Conservation (phyloP, 2,329 filamentous ascomycete species). For the Diaporthe sp. region DNA sequence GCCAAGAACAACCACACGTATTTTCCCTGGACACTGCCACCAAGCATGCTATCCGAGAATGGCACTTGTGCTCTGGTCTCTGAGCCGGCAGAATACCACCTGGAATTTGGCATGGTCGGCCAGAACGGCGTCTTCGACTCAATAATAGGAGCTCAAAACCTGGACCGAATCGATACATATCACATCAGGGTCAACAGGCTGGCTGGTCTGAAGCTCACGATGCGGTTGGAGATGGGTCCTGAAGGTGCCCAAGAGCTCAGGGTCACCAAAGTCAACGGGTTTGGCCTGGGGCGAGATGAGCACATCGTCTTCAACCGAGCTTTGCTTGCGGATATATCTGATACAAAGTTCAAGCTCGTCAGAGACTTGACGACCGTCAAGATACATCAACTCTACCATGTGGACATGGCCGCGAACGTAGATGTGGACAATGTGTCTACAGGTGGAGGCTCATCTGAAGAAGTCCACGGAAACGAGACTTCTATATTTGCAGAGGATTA, state of each 20-base stretch:
- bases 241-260: conserved; percentile 66
- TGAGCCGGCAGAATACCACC: conserved; percentile 76
- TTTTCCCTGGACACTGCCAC: conserved; percentile 93
- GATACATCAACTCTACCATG: conserved; percentile 61
- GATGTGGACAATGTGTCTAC: conserved; percentile 41
- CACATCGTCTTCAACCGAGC: conserved; percentile 84
- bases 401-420: conserved; percentile 77
- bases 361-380: conserved; percentile 69
- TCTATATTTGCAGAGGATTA: conserved; percentile 6
- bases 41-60: conserved; percentile 78
- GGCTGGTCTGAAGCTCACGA: conserved; percentile 71
- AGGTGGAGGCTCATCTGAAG: conserved; percentile 40
- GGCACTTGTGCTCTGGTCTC: conserved; percentile 82
- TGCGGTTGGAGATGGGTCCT: conserved; percentile 72
- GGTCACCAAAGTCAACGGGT: conserved; percentile 84
- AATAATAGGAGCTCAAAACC: conserved; percentile 60
- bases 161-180: conserved; percentile 59
- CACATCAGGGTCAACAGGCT: conserved; percentile 65
- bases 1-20: conserved; percentile 83
- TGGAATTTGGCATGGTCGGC: conserved; percentile 70
- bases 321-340: conserved; percentile 80
- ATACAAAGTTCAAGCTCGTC: conserved; percentile 86
- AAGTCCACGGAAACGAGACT: conserved; percentile 33
- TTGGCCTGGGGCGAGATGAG: conserved; percentile 88
- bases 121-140: conserved; percentile 60